Evolutionary conservation across 1,284 basidiomycete species (phyloP).

Genomic region (Neolentinus lepideus): DNA sequence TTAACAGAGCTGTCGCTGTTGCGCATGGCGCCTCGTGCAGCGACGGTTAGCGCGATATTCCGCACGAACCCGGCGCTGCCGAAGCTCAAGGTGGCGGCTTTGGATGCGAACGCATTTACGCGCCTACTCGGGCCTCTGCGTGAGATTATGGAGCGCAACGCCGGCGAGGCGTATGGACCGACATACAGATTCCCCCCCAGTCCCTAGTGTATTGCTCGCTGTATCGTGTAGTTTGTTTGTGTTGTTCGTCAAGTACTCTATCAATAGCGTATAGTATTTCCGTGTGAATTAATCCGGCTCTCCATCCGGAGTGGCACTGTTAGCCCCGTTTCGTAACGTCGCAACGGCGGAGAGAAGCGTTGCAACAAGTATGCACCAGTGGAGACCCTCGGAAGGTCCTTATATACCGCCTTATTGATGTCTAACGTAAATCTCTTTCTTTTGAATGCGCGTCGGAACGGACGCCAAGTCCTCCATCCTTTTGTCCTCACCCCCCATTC

Average conservation of each 20-base stretch:
- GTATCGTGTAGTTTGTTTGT: neutral
- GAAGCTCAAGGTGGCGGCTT: conserved; percentile 86
- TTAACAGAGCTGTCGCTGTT: conserved; percentile 73
- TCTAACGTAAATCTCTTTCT: neutral
- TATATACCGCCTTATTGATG: neutral
- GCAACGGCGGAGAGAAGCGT: neutral
- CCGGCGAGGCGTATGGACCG: conserved; percentile 44
- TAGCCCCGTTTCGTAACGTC: neutral
- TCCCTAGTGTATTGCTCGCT: conserved; percentile 2
- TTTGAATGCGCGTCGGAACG: neutral
- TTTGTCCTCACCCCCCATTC: neutral
- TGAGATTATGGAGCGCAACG: conserved; percentile 84
- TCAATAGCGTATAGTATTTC: conserved; percentile 2
- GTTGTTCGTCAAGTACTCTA: neutral
- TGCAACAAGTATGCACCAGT: neutral
- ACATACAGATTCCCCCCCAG: conserved; percentile 9
- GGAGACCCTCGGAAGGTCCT: neutral
- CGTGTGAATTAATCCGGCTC: neutral
- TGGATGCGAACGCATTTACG: conserved; percentile 93
- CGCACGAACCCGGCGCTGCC: conserved; percentile 42
- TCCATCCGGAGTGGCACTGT: neutral
- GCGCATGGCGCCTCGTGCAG: conserved; percentile 83
- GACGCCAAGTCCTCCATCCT: neutral
- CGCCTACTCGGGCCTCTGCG: conserved; percentile 87
- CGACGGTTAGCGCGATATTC: conserved; percentile 82